These are phyloP conservation scores for Tardiomyces depauwii DNA, from an alignment of 1,139 yeast species.

Conservation along the genomic window DNA sequence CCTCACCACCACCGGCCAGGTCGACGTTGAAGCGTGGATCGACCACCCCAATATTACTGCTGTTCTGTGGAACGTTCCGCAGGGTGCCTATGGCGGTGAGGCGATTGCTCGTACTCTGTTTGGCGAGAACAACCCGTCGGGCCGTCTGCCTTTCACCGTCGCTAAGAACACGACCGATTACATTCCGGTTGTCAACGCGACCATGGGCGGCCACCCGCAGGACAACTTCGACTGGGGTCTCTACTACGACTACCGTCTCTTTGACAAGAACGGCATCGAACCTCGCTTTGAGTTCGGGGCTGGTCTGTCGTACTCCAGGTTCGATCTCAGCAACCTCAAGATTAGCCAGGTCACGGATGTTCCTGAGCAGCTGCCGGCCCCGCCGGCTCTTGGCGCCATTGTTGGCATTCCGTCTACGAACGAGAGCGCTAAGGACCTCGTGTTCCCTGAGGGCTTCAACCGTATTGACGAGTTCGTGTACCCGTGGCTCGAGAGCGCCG, in stretches of 20 bases:
- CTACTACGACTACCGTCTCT: slow-evolving; percentile 39
- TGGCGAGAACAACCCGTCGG: slow-evolving; percentile 53
- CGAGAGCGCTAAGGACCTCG: slow-evolving; percentile 39
- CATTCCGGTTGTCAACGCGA: slow-evolving; percentile 35
- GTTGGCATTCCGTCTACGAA: slow-evolving; percentile 28
- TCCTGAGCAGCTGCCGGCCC: slow-evolving; percentile 38
- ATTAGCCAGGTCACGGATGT: slow-evolving; percentile 36
- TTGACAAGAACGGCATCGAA: slow-evolving; percentile 43
- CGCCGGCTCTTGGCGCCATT: slow-evolving; percentile 14
- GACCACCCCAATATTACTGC: slow-evolving; percentile 48
- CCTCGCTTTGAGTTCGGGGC: slow-evolving; percentile 54
- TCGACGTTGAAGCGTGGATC: slow-evolving; percentile 48
- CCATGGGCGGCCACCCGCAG: slow-evolving; percentile 9
- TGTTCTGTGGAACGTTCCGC: slow-evolving; percentile 44
- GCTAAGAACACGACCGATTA: slow-evolving; percentile 46
- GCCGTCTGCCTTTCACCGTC: slow-evolving; percentile 51
- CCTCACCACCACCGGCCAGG: slow-evolving; percentile 49
- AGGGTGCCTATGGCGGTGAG: slow-evolving; percentile 44
- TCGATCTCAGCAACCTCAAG: slow-evolving; percentile 23
- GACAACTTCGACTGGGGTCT: slow-evolving; percentile 23
- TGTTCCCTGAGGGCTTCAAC: slow-evolving; percentile 32
- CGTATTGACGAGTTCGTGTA: slow-evolving; percentile 16
- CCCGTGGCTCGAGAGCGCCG: slow-evolving; percentile 18
- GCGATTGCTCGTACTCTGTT: slow-evolving; percentile 40
- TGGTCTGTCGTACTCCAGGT: slow-evolving; percentile 47